Evolutionary conservation across 192 early-diverging fungal species (phyloP).

Genomic region (Thamnidium elegans): DNA sequence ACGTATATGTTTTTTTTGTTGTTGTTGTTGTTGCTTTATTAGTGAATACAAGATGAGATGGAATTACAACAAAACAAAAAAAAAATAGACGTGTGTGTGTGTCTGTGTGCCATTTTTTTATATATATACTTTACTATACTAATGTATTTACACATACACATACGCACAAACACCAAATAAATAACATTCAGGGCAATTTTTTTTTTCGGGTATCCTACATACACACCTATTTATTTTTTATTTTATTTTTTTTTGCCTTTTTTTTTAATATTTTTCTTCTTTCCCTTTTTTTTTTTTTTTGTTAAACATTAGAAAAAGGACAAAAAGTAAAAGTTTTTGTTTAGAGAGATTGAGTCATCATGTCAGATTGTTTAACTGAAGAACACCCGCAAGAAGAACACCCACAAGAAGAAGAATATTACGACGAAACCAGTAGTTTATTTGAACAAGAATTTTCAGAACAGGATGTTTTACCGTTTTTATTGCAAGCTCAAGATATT

Average conservation of each 20-base stretch:
- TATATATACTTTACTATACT: too few species aligned
- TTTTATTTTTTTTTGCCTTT: background rate
- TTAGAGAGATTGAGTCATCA: background rate
- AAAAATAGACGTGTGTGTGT: too few species aligned
- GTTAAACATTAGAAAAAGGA: background rate
- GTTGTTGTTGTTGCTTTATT: too few species aligned
- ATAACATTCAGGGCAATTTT: background rate
- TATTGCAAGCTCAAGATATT: conserved; percentile 46
- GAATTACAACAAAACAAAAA: too few species aligned
- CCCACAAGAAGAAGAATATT: background rate
- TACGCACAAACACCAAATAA: too few species aligned
- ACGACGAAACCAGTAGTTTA: background rate
- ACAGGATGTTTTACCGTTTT: conserved; percentile 41
- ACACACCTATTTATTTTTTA: conserved; percentile 1
- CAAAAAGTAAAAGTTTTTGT: background rate
- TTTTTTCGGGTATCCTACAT: background rate
- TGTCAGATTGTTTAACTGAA: background rate
- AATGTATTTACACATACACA: too few species aligned
- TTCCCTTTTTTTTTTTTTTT: conserved; percentile 1
- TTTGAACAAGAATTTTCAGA: conserved; percentile 23
- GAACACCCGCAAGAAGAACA: background rate
- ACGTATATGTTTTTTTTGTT: too few species aligned
- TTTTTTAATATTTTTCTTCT: background rate
- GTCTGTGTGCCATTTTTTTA: too few species aligned
- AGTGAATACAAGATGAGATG: too few species aligned